Evolutionary conservation across 805 yeast species (phyloP), one percentile per base, ranked within the genome.

Genomic region (Jamesozyma gamospora): DNA sequence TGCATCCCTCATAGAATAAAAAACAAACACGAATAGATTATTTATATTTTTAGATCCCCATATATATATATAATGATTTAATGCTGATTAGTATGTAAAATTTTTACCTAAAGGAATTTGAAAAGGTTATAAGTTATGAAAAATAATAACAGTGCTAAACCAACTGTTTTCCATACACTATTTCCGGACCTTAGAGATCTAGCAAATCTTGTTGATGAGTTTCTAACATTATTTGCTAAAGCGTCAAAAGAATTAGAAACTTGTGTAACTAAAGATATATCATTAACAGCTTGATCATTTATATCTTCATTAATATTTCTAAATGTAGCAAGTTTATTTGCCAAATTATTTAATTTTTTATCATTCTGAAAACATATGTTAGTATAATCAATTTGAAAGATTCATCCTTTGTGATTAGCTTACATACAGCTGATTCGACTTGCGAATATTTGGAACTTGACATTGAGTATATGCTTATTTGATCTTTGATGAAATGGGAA

Each of bases 251-350:
- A 68, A 41, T 72, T 71, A 29, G 73, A 68, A 16, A 75, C 49
- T 14, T 61, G 60, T 39, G 60, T 60, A 16, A 74, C 52, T 29
- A 66, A 47, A 0, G 69, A 63, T 19, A 57, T 55, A 44, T 74
- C 78, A 39, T 76, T 77, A 15, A 70, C 66, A 1, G 90, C 82
- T 47, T 77, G 80, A 40, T 65, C 61, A 48, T 79, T 75, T 28
- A 82, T 78, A 43, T 82, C 90, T 46, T 73, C 72, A 38, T 85
- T 81, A 19, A 82, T 75, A 41, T 67, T 66, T 43, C 83, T 71
- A 48, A 82, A 72, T 1, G 78, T 69, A 1, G 84, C 70, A 29
- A 82, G 64, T 55, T 82, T 82, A 37, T 71, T 67, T 2, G 88
- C 83, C 17, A 82, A 66, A 45, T 70, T 72, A 45, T 79, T 73